These are phyloP conservation scores for Agaricus blazei DNA, from an alignment of 768 basidiomycete genomes.

Conservation along the genomic window DNA sequence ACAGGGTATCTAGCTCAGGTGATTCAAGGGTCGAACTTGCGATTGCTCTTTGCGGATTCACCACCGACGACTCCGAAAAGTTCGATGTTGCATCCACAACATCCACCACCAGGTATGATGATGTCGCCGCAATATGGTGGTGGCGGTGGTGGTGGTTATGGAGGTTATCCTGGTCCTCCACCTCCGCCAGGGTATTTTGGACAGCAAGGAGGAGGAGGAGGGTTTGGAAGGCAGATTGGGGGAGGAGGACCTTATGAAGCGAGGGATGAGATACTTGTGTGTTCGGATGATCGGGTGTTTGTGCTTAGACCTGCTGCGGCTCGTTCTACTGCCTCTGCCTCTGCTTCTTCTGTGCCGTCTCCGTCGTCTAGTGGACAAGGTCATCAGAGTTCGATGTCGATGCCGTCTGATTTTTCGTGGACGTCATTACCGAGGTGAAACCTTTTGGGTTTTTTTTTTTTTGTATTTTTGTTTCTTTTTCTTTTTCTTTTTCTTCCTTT, in stretches of 20 bases:
- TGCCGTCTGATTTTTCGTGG: slow-evolving; percentile 40
- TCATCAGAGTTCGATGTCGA: slow-evolving; percentile 21
- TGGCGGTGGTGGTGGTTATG: slow-evolving; percentile 28
- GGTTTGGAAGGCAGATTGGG: slow-evolving; percentile 19
- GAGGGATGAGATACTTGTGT: slow-evolving; percentile 84
- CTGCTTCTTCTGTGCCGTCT: background rate
- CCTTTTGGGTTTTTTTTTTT: background rate
- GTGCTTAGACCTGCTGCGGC: slow-evolving; percentile 51
- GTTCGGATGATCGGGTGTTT: slow-evolving; percentile 84
- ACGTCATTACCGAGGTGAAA: slow-evolving; percentile 34
- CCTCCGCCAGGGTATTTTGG: slow-evolving; percentile 10
- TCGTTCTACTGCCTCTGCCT: background rate
- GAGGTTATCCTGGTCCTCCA: slow-evolving; percentile 4
- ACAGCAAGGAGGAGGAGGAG: background rate
- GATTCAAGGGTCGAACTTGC: slow-evolving; percentile 88
- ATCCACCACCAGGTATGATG: background rate
- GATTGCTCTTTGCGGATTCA: slow-evolving; percentile 89
- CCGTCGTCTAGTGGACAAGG: background rate
- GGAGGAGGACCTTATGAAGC: slow-evolving; percentile 44
- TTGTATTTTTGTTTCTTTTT: slow-evolving; percentile 1
- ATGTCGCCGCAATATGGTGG: slow-evolving; percentile 9
- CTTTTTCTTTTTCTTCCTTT: background rate
- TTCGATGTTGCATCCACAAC: slow-evolving; percentile 20
- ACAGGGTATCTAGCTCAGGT: slow-evolving; percentile 90
- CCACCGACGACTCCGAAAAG: slow-evolving; percentile 77